Evolutionary conservation across 2,329 filamentous ascomycete genomes (phyloP), one percentile per base, ranked within the genome.

Genomic region (Talaromyces sp.): DNA sequence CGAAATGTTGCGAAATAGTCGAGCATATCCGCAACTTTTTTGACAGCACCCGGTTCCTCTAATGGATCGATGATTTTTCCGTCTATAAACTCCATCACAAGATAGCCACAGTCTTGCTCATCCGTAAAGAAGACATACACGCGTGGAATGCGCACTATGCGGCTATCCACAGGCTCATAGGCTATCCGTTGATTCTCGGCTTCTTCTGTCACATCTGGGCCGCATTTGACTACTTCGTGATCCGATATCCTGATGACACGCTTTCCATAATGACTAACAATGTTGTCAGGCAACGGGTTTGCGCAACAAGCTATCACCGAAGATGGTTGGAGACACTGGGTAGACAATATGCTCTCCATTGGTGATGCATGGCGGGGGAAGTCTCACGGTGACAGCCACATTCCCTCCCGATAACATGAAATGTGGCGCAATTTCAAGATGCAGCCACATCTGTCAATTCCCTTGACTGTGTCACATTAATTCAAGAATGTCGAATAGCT

Each of bases 51-150:
- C 5, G 45, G n/a, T 11, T 56, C 53, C n/a, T n/a, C 45, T 2
- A 38, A 19, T 27, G 19, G 45, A 11, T 54, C 36, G 29, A 54
- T 36, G 11, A 43, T n/a, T 13, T 38, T 54, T 27, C 19, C 43
- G 22, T 61, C 11, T 8, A 51, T 27, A n/a, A 38, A 53, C 19
- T 53, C 43, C 31, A 62, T 63, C 34, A 63, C 38, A 31, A 63
- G 17, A 34, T 54, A 54, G n/a, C 60, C 60, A 56, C 38, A 63
- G 13, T 25, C 49, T 15, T 34, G n/a, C 17, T n/a, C 19, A 3
- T 61, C 45, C 11, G 45, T 5, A 51, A 62, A 53, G 29, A 54
- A 62, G 17, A 13, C 47, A 29, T 51, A 51, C 47, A 49, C 5
- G 19, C 22, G 47, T 17, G 45, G 45, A 22, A 49, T 13, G 22